Percentiles rank a stretch among this genome's conserved stretches.
These are phyloP conservation scores for Globisporangium recalcitrans DNA, from an alignment of 352 stramenopile species.

Conservation along the genomic window DNA sequence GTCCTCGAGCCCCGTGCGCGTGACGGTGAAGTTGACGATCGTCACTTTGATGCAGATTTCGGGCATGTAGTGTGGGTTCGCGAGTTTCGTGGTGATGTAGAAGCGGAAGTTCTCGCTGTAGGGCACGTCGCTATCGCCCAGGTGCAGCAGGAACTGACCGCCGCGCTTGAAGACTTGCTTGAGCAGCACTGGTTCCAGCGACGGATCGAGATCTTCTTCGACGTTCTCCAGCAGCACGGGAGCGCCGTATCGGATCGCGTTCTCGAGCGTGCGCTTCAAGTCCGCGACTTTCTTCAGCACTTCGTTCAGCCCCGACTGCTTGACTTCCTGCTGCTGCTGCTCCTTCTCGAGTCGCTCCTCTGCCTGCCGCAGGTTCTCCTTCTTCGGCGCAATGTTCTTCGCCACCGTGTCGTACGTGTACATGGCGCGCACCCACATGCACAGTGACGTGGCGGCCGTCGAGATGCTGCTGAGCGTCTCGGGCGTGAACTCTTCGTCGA, in stretches of 20 bases:
- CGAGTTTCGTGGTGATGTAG: constrained; percentile 93
- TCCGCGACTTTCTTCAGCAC: constrained; percentile 83
- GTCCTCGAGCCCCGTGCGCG: constrained; percentile 88
- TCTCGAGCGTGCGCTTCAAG: constrained; percentile 83
- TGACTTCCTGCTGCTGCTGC: constrained; percentile 81
- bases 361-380: constrained; percentile 83
- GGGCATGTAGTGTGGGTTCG: constrained; percentile 93
- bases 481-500: constrained; percentile 87
- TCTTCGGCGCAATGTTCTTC: constrained; percentile 93
- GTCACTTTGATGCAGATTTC: constrained; percentile 95
- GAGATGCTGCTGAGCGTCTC: constrained; percentile 89
- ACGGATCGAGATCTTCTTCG: constrained; percentile 91
- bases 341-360: constrained; percentile 86
- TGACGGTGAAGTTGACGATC: constrained; percentile 94
- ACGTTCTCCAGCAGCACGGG: constrained; percentile 93
- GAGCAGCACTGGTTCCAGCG: constrained; percentile 88
- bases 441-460: constrained; percentile 87
- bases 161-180: constrained; percentile 93
- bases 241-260: constrained; percentile 87
- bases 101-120: constrained; percentile 92
- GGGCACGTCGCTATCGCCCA: constrained; percentile 90
- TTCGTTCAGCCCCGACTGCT: constrained; percentile 79
- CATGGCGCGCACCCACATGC: constrained; percentile 93
- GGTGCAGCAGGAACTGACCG: constrained; percentile 82
- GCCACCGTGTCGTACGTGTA: constrained; percentile 92